A percentile compares a stretch with the other conserved stretches of the same genome.
Evolutionary conservation across 2,329 filamentous ascomycete genomes (phyloP).

Genomic region (Aureobasidium sp.): DNA sequence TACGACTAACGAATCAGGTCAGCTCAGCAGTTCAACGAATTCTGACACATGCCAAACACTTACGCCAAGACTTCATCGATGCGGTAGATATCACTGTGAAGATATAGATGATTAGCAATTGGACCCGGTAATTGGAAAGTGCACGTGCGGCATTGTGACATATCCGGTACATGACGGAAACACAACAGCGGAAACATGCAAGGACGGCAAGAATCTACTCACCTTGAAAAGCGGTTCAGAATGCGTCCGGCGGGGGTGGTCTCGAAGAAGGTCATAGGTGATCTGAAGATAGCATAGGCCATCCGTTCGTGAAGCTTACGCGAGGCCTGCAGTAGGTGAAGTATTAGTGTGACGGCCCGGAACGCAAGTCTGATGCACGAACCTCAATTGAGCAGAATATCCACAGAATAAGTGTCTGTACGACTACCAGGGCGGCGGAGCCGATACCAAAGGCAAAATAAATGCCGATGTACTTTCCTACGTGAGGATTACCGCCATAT

Average conservation of each 20-base stretch:
- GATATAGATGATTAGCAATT: conserved; percentile 4
- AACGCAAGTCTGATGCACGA: conserved; percentile 16
- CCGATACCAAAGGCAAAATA: conserved; percentile 95
- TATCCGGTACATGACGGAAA: neutral
- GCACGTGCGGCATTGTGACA: neutral
- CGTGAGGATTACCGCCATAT: conserved; percentile 58
- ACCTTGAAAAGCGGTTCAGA: conserved; percentile 91
- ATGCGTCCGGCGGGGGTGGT: conserved; percentile 95
- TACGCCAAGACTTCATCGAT: conserved; percentile 85
- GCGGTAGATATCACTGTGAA: conserved; percentile 59
- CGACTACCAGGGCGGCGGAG: conserved; percentile 70
- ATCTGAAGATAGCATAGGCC: conserved; percentile 94
- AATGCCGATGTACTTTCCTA: conserved; percentile 86
- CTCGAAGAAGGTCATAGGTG: conserved; percentile 98
- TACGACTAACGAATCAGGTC: conserved; percentile 45
- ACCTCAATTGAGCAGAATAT: conserved; percentile 99
- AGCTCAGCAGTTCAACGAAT: conserved; percentile 16
- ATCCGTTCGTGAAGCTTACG: conserved; percentile 94
- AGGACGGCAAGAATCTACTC: conserved; percentile 22
- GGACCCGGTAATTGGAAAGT: neutral
- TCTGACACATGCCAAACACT: conserved; percentile 22
- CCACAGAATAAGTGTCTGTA: conserved; percentile 93
- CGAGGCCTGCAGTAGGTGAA: conserved; percentile 53
- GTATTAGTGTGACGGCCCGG: conserved; percentile 16
- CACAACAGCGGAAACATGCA: neutral